phyloP scores from a whole-genome alignment of 352 stramenopile species.

The Thraustochytrium sp. region DNA sequence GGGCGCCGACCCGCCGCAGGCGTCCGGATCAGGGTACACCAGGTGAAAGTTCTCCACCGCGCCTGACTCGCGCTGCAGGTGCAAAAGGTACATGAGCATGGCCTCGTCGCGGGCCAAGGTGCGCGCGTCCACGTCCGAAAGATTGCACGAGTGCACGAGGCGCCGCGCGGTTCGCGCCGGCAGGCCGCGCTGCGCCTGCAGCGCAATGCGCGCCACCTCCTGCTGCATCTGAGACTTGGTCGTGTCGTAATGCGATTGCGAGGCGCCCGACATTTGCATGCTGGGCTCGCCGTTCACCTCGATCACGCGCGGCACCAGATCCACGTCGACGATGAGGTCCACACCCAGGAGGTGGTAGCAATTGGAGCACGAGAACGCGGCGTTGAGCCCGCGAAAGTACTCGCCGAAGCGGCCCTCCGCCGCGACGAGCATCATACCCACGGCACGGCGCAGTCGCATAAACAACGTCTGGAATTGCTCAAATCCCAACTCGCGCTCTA shows the following conservation, averaged over 20 bases:
- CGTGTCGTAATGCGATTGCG: conserved; percentile 23
- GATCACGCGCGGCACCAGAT: conserved; percentile 24
- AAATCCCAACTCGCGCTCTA: not conserved
- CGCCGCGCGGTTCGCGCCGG: not conserved
- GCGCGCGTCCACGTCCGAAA: not conserved
- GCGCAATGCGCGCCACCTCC: conserved; percentile 18
- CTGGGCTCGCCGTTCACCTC: conserved; percentile 43
- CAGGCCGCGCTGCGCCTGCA: not conserved
- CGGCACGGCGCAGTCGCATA: not conserved
- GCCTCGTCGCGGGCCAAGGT: not conserved
- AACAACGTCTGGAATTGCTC: conserved; percentile 11
- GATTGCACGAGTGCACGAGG: not conserved
- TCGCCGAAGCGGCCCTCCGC: conserved; percentile 2
- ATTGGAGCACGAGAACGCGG: not conserved
- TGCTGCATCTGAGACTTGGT: conserved; percentile 38
- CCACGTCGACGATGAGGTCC: conserved; percentile 21
- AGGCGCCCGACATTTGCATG: conserved; percentile 35
- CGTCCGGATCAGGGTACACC: conserved; percentile 23
- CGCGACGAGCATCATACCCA: conserved; percentile 30
- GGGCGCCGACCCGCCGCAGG: not conserved
- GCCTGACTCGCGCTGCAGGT: not conserved
- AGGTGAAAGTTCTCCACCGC: not conserved
- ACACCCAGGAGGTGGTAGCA: conserved; percentile 41
- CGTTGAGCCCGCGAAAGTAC: not conserved
- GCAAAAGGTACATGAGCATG: conserved; percentile 18